Evolutionary conservation across 352 stramenopile species (phyloP).

Genomic region (Phytophthora tentaculata): DNA sequence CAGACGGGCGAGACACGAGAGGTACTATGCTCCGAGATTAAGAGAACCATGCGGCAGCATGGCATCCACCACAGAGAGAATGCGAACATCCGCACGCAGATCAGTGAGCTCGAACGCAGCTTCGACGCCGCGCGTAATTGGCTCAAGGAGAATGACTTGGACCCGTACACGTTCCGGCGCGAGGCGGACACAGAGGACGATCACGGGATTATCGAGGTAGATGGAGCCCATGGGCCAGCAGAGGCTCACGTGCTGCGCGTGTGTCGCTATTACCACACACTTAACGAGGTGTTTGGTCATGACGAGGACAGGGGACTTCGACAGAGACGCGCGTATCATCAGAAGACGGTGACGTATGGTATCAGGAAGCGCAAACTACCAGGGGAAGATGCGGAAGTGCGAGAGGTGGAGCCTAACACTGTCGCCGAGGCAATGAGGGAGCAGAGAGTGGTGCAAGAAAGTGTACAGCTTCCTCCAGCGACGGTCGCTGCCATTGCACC

Average conservation of each 20-base stretch:
- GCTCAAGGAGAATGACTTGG: slow-evolving; percentile 54
- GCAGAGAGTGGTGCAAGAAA: slow-evolving; percentile 3
- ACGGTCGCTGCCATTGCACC: slow-evolving; percentile 4
- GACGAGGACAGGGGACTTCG: slow-evolving; percentile 33
- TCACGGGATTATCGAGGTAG: background rate
- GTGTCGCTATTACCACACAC: slow-evolving; percentile 75
- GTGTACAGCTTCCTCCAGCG: background rate
- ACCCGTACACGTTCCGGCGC: slow-evolving; percentile 32
- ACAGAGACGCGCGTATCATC: slow-evolving; percentile 37
- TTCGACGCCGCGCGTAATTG: slow-evolving; percentile 63
- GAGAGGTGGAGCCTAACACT: slow-evolving; percentile 6
- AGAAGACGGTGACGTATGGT: background rate
- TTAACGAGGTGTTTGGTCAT: slow-evolving; percentile 65
- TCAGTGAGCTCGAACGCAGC: slow-evolving; percentile 74
- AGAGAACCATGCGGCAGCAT: slow-evolving; percentile 59
- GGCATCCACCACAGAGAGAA: slow-evolving; percentile 78
- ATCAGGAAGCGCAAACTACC: slow-evolving; percentile 24
- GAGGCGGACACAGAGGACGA: slow-evolving; percentile 23
- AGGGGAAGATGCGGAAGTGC: slow-evolving; percentile 16
- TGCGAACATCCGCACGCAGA: slow-evolving; percentile 83
- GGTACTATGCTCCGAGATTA: slow-evolving; percentile 77
- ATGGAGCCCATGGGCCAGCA: slow-evolving; percentile 23
- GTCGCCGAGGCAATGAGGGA: background rate
- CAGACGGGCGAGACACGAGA: slow-evolving; percentile 76
- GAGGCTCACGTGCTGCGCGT: slow-evolving; percentile 65